Percentiles rank a stretch among this genome's conserved stretches.
Evolutionary conservation across 1,284 basidiomycete species (phyloP).

Genomic region (Rhizopogon parksii): DNA sequence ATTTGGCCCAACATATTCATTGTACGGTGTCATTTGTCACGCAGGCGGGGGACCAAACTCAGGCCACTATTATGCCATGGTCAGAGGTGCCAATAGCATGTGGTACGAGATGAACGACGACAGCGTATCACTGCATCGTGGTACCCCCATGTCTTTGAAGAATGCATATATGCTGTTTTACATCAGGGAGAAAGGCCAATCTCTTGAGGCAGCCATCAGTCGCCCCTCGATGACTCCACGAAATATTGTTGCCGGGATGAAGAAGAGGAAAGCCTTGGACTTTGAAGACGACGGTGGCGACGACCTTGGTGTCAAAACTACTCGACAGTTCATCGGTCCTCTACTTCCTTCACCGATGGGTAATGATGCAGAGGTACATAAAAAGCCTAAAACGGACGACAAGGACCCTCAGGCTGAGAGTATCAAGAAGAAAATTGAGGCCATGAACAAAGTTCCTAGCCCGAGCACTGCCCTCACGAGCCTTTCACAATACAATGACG

Average conservation of each 20-base stretch:
- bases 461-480: constrained; percentile 40
- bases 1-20: constrained; percentile 72
- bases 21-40: constrained; percentile 93
- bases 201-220: constrained; percentile 54
- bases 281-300: constrained; percentile 40
- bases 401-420: constrained; percentile 54
- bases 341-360: constrained; percentile 44
- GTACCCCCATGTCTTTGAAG: constrained; percentile 55
- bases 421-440: constrained; percentile 60
- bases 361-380: constrained; percentile 17
- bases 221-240: constrained; percentile 17
- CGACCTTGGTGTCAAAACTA: constrained; percentile 42
- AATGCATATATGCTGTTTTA: constrained; percentile 96
- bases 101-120: constrained; percentile 98
- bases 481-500: constrained; percentile 51
- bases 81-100: constrained; percentile 63
- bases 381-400: constrained; percentile 21
- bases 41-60: constrained; percentile 90
- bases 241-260: constrained; percentile 49
- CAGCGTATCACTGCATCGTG: constrained; percentile 42
- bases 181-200: constrained; percentile 70
- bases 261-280: constrained; percentile 47
- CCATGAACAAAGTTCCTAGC: constrained; percentile 24
- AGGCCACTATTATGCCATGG: constrained; percentile 91
- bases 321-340: constrained; percentile 58